These are phyloP conservation scores for Elongisporangium senticosum DNA, from an alignment of 352 stramenopile species.

Conservation along the genomic window DNA sequence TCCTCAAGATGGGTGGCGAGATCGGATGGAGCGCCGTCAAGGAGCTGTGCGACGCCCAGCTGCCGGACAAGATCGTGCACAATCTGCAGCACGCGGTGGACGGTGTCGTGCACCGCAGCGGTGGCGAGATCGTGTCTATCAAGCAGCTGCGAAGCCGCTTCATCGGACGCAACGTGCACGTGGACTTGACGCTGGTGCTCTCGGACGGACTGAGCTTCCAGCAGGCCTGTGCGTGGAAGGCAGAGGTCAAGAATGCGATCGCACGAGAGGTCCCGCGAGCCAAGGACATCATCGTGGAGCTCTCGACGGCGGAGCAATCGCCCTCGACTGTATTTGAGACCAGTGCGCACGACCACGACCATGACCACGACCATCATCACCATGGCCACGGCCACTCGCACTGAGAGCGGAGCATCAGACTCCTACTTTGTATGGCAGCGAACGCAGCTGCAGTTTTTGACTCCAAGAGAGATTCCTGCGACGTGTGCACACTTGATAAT, in stretches of 20 bases:
- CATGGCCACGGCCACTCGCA: slow-evolving; percentile 2
- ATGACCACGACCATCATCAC: slow-evolving; percentile 1
- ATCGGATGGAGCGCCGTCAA: slow-evolving; percentile 54
- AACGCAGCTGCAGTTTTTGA: too few relatives aligned
- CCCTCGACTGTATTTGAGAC: slow-evolving; percentile 19
- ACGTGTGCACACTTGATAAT: too few relatives aligned
- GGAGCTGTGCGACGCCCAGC: slow-evolving; percentile 59
- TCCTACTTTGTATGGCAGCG: too few relatives aligned
- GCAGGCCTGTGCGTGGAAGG: slow-evolving; percentile 49
- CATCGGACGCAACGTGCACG: slow-evolving; percentile 51
- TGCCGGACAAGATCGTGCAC: slow-evolving; percentile 26
- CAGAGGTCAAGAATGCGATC: slow-evolving; percentile 44
- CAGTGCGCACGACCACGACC: slow-evolving; percentile 2
- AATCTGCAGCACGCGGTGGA: slow-evolving; percentile 33
- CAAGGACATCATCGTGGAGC: slow-evolving; percentile 61
- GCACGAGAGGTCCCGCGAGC: slow-evolving; percentile 37
- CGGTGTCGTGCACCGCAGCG: slow-evolving; percentile 31
- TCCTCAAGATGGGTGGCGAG: slow-evolving; percentile 71
- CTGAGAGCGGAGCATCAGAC: too few relatives aligned
- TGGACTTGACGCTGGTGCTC: slow-evolving; percentile 56
- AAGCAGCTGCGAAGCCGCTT: slow-evolving; percentile 47
- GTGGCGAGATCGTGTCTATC: slow-evolving; percentile 37
- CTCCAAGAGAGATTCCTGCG: too few relatives aligned
- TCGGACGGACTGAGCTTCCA: slow-evolving; percentile 20
- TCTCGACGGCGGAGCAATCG: slow-evolving; percentile 25